A percentile compares a stretch with the other conserved stretches of the same genome.
Evolutionary conservation across 345 rosid genomes (phyloP).

Genomic region (Hevea brasiliensis): DNA sequence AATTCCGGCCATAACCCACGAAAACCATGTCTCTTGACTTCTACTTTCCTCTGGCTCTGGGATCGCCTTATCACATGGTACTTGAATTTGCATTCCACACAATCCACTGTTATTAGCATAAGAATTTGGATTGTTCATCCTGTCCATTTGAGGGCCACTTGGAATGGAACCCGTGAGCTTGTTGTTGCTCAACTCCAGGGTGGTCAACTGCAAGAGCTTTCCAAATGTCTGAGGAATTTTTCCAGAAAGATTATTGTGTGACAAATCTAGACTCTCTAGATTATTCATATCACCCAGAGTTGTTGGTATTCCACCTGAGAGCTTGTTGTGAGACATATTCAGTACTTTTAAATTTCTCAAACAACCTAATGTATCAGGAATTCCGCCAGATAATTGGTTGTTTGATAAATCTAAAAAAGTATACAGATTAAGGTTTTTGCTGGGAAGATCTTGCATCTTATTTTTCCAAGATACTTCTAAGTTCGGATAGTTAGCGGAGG

Average conservation of each 20-base stretch:
- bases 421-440: background rate
- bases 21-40: background rate
- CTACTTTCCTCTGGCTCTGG: background rate
- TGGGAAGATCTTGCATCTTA: background rate
- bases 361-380: background rate
- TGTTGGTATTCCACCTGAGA: background rate
- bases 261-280: conserved; percentile 4
- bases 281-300: background rate
- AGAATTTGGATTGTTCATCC: background rate
- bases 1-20: conserved; percentile 15
- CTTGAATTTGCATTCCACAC: conserved; percentile 12
- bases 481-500: background rate
- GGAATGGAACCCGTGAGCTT: conserved; percentile 5
- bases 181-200: conserved; percentile 5
- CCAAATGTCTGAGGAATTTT: background rate
- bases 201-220: background rate
- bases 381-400: background rate
- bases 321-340: background rate
- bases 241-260: background rate
- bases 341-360: background rate
- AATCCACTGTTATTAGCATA: conserved; percentile 11
- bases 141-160: conserved; percentile 15
- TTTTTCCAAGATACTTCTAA: conserved; percentile 3
- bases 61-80: background rate
- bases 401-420: conserved; percentile 8